These are phyloP conservation scores for Xylariaceae sp. DNA, from an alignment of 2,329 filamentous ascomycete genomes.

Conservation along the genomic window DNA sequence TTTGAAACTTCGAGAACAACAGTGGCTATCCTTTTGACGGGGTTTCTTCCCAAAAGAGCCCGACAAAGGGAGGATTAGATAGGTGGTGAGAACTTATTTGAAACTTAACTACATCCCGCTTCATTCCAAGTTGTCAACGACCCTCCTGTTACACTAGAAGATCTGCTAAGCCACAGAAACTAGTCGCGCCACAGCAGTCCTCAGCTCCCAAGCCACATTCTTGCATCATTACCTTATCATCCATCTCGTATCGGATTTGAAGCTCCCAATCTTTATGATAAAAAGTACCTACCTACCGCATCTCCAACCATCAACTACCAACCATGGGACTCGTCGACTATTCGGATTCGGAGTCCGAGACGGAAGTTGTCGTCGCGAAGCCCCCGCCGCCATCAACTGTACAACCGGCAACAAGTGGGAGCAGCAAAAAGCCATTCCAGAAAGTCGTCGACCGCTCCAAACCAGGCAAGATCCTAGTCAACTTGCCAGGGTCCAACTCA, in stretches of 20 bases:
- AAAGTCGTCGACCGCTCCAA: slow-evolving; percentile 84
- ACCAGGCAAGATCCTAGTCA: slow-evolving; percentile 84
- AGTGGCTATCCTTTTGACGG: too few species aligned
- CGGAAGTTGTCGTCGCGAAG: slow-evolving; percentile 60
- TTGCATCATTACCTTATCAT: too few species aligned
- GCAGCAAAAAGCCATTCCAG: slow-evolving; percentile 72
- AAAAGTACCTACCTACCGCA: not conserved
- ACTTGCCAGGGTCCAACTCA: slow-evolving; percentile 63
- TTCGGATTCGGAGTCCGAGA: slow-evolving; percentile 79
- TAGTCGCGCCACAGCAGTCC: too few species aligned
- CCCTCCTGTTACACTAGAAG: too few species aligned
- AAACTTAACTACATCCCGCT: too few species aligned
- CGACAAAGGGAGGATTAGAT: too few species aligned
- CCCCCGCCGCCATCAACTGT: slow-evolving; percentile 34
- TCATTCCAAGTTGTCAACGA: too few species aligned
- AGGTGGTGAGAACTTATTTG: too few species aligned
- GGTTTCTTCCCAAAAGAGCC: too few species aligned
- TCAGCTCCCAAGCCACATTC: too few species aligned
- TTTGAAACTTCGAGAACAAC: too few species aligned
- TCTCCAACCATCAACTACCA: slow-evolving; percentile 15
- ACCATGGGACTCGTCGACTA: slow-evolving; percentile 82
- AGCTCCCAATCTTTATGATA: slow-evolving; percentile 9
- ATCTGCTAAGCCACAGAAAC: too few species aligned
- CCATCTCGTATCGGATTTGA: not conserved
- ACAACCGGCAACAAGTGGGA: slow-evolving; percentile 38